Conservation (phyloP, 805 yeast genomes). For the Candida argentea region DNA sequence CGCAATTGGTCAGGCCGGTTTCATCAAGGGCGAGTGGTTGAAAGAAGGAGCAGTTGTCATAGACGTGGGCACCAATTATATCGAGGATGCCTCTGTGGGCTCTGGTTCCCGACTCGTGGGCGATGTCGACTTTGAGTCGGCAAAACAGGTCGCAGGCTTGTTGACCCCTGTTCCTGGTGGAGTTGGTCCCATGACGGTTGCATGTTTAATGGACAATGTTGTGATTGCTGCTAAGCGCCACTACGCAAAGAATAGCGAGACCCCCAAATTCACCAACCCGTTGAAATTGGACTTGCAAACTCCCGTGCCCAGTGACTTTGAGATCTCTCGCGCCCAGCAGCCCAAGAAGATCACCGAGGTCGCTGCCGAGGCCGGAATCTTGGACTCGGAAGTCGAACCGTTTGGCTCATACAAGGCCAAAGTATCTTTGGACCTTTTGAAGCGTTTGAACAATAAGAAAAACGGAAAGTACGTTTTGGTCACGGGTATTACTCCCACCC, state of each 20-base stretch:
- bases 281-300: constrained; percentile 42
- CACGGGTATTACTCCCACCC: constrained; percentile 81
- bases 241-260: constrained; percentile 27
- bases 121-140: constrained; percentile 59
- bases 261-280: constrained; percentile 41
- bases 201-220: constrained; percentile 68
- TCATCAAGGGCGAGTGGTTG: constrained; percentile 68
- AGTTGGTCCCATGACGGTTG: constrained; percentile 89
- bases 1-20: constrained; percentile 65
- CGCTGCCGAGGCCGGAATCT: constrained; percentile 60
- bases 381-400: constrained; percentile 60
- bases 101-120: constrained; percentile 68
- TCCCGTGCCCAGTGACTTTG: constrained; percentile 78
- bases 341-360: constrained; percentile 63
- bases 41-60: constrained; percentile 59
- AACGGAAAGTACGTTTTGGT: constrained; percentile 69
- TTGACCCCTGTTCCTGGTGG: constrained; percentile 91
- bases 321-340: constrained; percentile 63
- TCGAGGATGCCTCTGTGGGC: constrained; percentile 55
- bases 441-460: constrained; percentile 47
- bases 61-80: constrained; percentile 77
- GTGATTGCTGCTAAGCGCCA: constrained; percentile 54
- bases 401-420: constrained; percentile 73
- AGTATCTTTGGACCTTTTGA: constrained; percentile 52
- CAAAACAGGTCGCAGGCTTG: constrained; percentile 44